A percentile compares a stretch with the other conserved stretches of the same genome.
These are phyloP conservation scores for Spiraea crenata DNA, from an alignment of 331 rosid species.

Conservation along the genomic window DNA sequence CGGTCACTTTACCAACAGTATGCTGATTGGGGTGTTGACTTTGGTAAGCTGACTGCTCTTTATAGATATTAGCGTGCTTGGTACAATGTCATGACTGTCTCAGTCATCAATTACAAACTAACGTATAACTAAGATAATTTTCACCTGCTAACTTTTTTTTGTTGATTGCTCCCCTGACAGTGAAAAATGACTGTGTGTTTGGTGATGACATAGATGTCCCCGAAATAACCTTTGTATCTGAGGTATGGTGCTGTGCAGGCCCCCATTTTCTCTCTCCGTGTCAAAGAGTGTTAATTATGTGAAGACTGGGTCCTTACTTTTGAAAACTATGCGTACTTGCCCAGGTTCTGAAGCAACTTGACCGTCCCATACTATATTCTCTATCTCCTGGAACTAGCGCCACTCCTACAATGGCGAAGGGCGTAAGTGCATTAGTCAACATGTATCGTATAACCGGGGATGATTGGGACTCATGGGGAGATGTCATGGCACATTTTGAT, in stretches of 20 bases:
- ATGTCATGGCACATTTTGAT: conserved; percentile 71
- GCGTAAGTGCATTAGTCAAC: conserved; percentile 66
- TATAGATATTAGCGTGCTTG: neutral
- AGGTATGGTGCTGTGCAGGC: conserved; percentile 41
- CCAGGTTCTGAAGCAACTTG: conserved; percentile 69
- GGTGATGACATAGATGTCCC: conserved; percentile 79
- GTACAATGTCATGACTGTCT: neutral
- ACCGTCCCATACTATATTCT: conserved; percentile 66
- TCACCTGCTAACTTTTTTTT: conserved; percentile 17
- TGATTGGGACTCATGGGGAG: conserved; percentile 89
- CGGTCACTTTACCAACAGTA: conserved; percentile 82
- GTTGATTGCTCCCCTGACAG: conserved; percentile 39
- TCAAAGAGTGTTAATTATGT: neutral
- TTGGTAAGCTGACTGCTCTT: conserved; percentile 38
- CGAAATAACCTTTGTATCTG: conserved; percentile 74
- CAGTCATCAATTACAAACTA: neutral
- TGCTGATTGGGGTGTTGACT: conserved; percentile 91
- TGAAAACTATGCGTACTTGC: conserved; percentile 18
- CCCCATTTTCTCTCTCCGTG: conserved; percentile 9
- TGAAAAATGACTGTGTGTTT: conserved; percentile 92
- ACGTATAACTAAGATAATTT: neutral
- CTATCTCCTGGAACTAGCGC: conserved; percentile 81
- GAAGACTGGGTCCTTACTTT: conserved; percentile 10
- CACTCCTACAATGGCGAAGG: conserved; percentile 76
- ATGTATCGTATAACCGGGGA: conserved; percentile 92